Evolutionary conservation across 169 alveolate species (phyloP).

Genomic region (Plasmodium cynomolgi): DNA sequence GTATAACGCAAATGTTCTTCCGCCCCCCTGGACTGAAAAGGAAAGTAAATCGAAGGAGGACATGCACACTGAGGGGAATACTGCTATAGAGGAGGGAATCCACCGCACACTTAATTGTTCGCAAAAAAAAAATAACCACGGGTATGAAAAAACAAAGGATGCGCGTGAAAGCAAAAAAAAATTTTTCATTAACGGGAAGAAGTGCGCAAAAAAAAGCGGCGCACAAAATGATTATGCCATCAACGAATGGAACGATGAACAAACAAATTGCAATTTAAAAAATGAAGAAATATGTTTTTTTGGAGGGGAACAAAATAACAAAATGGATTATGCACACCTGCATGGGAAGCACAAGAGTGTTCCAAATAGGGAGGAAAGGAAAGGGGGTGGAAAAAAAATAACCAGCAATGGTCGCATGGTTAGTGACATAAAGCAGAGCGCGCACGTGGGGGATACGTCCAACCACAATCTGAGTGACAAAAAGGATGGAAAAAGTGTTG

Average conservation of each 20-base stretch:
- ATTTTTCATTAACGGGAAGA: neutral
- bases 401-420: neutral
- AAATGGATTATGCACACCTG: neutral
- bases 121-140: neutral
- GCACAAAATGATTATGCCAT: neutral
- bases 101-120: neutral
- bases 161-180: neutral
- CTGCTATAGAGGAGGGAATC: neutral
- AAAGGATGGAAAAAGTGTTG: neutral
- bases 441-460: neutral
- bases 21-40: neutral
- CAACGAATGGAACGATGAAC: slow-evolving; percentile 1
- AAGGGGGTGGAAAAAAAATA: neutral
- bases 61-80: neutral
- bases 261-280: slow-evolving; percentile 1
- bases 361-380: neutral
- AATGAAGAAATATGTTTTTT: slow-evolving; percentile 6
- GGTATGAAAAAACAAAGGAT: neutral
- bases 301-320: neutral
- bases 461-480: neutral
- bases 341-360: neutral
- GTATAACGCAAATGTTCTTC: neutral
- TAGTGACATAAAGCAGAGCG: neutral
- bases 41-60: neutral
- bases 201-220: neutral